Evolutionary conservation across 2,329 filamentous ascomycete species (phyloP).

Genomic region (Colletotrichum aenigma): DNA sequence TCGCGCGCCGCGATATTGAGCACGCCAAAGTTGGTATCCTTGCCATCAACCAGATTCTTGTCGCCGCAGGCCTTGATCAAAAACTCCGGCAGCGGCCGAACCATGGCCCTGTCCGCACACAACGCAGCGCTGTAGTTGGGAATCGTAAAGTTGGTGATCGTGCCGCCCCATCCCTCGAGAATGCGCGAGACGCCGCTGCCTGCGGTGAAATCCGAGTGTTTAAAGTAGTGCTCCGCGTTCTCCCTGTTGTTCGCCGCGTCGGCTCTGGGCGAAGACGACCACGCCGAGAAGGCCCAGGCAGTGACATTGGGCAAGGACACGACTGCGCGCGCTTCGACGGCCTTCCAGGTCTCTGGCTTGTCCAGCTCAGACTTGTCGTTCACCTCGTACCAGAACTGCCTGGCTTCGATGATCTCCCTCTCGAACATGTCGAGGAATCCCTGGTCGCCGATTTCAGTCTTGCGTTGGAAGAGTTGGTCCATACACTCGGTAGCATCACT

Average conservation of each 20-base stretch:
- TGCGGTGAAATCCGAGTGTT: conserved; percentile 22
- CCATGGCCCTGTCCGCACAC: conserved; percentile 32
- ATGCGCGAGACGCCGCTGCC: conserved; percentile 23
- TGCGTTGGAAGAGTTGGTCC: conserved; percentile 22
- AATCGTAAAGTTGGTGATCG: conserved; percentile 39
- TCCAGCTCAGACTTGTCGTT: conserved; percentile 19
- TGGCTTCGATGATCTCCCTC: conserved; percentile 25
- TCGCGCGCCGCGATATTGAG: conserved; percentile 26
- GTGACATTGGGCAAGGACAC: conserved; percentile 29
- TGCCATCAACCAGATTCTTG: conserved; percentile 22
- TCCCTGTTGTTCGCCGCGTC: conserved; percentile 29
- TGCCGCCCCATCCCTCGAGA: conserved; percentile 32
- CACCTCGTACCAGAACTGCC: conserved; percentile 26
- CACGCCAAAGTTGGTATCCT: conserved; percentile 24
- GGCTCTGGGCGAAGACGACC: conserved; percentile 26
- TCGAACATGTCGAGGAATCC: conserved; percentile 26
- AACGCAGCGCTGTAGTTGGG: conserved; percentile 31
- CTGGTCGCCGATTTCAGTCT: conserved; percentile 24
- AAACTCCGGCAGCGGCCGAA: conserved; percentile 28
- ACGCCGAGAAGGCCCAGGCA: conserved; percentile 24
- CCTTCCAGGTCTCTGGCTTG: conserved; percentile 22
- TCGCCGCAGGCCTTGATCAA: conserved; percentile 27
- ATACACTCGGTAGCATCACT: not conserved
- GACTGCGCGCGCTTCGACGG: conserved; percentile 24
- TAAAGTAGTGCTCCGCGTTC: conserved; percentile 33